Conservation (phyloP, 352 stramenopile genomes). For the Globisporangium nagaii region DNA sequence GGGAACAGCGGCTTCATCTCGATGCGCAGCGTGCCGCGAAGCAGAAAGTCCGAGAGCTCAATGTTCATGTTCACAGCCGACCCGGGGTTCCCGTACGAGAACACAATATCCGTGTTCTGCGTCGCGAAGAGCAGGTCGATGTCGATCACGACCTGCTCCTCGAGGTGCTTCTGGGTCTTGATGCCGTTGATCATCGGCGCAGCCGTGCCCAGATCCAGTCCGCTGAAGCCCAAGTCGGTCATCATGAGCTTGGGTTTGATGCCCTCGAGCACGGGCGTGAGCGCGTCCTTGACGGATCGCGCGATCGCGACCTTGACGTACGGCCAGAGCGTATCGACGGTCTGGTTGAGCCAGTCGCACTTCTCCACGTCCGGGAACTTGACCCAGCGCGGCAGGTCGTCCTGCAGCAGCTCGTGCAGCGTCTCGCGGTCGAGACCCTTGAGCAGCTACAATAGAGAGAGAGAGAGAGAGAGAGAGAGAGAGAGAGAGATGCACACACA, state of each 20-base stretch:
- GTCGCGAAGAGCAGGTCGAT: slow-evolving; percentile 36
- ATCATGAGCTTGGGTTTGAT: slow-evolving; percentile 39
- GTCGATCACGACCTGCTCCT: slow-evolving; percentile 41
- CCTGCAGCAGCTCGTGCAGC: slow-evolving; percentile 32
- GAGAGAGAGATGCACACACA: neutral
- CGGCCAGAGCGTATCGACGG: slow-evolving; percentile 36
- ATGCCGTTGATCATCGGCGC: slow-evolving; percentile 39
- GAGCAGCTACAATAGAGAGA: slow-evolving; percentile 14
- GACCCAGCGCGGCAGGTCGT: slow-evolving; percentile 37
- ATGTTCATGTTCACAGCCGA: slow-evolving; percentile 29
- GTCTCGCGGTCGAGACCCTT: slow-evolving; percentile 31
- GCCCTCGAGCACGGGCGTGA: slow-evolving; percentile 26
- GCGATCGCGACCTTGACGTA: slow-evolving; percentile 41
- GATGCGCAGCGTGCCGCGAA: slow-evolving; percentile 33
- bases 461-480: neutral
- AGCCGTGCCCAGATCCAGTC: slow-evolving; percentile 32
- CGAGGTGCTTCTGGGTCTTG: slow-evolving; percentile 30
- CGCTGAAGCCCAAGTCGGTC: slow-evolving; percentile 34
- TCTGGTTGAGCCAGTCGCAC: slow-evolving; percentile 41
- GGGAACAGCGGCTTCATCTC: slow-evolving; percentile 43
- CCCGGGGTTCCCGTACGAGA: slow-evolving; percentile 31
- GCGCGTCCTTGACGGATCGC: slow-evolving; percentile 25
- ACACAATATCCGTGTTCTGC: slow-evolving; percentile 38
- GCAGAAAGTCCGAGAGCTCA: slow-evolving; percentile 36
- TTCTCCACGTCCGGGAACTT: slow-evolving; percentile 46